Conservation (phyloP, 2,329 filamentous ascomycete genomes). For the Xylariaceae sp. region DNA sequence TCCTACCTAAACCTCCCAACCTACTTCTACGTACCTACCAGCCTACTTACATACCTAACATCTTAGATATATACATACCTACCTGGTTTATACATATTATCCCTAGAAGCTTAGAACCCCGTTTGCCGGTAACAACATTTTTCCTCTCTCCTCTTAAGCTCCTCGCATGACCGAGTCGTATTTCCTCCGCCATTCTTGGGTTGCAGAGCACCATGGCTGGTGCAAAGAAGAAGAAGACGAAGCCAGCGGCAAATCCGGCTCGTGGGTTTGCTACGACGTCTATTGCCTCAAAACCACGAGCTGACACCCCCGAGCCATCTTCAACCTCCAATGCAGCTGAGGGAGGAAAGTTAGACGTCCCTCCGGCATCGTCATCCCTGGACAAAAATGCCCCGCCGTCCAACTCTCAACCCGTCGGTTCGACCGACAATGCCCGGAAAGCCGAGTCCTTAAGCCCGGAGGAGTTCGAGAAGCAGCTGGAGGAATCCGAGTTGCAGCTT, state of each 20-base stretch:
- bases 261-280: conserved; percentile 94
- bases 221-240: conserved; percentile 85
- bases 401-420: conserved; percentile 16
- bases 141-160: conserved; percentile 3
- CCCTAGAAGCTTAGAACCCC: conserved; percentile 7
- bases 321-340: conserved; percentile 26
- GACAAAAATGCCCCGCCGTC: conserved; percentile 30
- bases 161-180: background rate
- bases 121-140: conserved; percentile 14
- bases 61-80: background rate
- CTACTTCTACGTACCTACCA: background rate
- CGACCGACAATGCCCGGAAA: conserved; percentile 18
- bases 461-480: conserved; percentile 85
- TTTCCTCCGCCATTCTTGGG: background rate
- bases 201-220: conserved; percentile 61
- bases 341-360: conserved; percentile 32
- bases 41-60: background rate
- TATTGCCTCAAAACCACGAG: conserved; percentile 77
- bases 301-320: conserved; percentile 51
- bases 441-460: conserved; percentile 71
- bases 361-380: conserved; percentile 31
- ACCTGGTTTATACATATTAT: conserved; percentile 14
- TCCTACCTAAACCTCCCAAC: background rate
- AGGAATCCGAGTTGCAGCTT: conserved; percentile 86
- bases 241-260: conserved; percentile 82